Base-by-base conservation (phyloP, 2,329 filamentous ascomycete genomes). In the Colletotrichum tofieldiae region DNA sequence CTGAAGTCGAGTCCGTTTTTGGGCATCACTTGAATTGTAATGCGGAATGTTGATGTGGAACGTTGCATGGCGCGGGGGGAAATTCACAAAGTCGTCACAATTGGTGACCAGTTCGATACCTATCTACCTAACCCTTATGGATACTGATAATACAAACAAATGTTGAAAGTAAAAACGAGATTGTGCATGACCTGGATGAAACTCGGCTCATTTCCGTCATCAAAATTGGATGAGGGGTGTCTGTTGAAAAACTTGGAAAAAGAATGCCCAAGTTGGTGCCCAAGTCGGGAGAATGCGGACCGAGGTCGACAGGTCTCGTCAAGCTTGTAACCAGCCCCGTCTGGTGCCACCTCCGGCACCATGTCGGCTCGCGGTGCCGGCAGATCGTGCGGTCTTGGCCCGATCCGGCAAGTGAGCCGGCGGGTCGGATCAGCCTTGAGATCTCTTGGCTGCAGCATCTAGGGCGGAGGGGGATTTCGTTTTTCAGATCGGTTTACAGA, bases 41-140 rank as follows among this genome's bases (percentile, higher is more conserved):
- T 72, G 70, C 60, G 70, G 52, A 71, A 71, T 43, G 67, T 61
- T 68, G 65, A 63, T 43, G 61, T 64, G 70, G 65, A 71, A 71
- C 62, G 67, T 43, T 61, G 70, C 58, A 72, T 65, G 70, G 70
- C 70, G 70, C 14, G 59, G 14, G 65, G 68, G 54, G 59, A 59
- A 45, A 41, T 66, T 23, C 35, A 67, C 56, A n/a, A 51, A 43
- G 64, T 55, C 26, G 52, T 64, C 54, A 55, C 55, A 41, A 59
- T 72, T 52, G 55, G 66, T 60, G 65, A 65, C 59, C n/a, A 64
- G 32, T 41, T 70, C 39, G 20, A 39, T 43, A 59, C 43, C 43
- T 26, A 54, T 26, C 43, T 45, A 66, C 8, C 29, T 41, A 59
- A 32, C 51, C 32, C 23, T 63, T 39, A 32, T 23, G 23, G 47